phyloP scores from a whole-genome alignment of 116 monocot genomes.

The Posidonia oceanica region DNA sequence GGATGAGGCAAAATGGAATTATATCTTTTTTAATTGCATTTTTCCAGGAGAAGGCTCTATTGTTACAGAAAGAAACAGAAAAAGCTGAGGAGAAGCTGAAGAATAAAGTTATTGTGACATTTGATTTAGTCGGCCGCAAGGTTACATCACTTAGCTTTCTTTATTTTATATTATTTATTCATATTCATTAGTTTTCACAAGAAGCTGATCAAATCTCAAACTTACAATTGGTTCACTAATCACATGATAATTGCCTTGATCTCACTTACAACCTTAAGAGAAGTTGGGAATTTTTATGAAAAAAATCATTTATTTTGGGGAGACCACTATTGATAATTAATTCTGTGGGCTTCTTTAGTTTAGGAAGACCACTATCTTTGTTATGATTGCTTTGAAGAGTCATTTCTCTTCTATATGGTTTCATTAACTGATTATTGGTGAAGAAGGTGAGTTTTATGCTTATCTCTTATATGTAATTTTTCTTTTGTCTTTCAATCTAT shows the following conservation, averaged over 20 bases:
- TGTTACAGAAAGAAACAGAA: slow-evolving; percentile 62
- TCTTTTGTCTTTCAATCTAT: too few relatives aligned
- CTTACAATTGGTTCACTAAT: neutral
- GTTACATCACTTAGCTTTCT: slow-evolving; percentile 16
- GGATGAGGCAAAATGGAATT: too few relatives aligned
- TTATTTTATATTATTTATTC: neutral
- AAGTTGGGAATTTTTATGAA: too few relatives aligned
- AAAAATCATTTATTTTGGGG: neutral
- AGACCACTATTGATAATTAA: neutral
- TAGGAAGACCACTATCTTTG: neutral
- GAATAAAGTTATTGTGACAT: slow-evolving; percentile 75
- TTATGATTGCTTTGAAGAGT: neutral
- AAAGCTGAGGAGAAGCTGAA: slow-evolving; percentile 54
- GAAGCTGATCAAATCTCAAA: neutral
- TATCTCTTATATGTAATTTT: too few relatives aligned
- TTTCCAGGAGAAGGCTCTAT: slow-evolving; percentile 60
- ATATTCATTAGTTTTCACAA: neutral
- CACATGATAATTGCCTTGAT: too few relatives aligned
- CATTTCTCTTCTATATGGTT: neutral
- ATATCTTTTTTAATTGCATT: neutral
- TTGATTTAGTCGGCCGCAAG: slow-evolving; percentile 97
- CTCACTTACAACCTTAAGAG: too few relatives aligned
- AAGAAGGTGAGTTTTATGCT: too few relatives aligned
- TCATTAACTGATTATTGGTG: too few relatives aligned
- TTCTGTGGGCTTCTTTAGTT: neutral